Conservation (phyloP, 441 rosid species). For the Eruca vesicaria region DNA sequence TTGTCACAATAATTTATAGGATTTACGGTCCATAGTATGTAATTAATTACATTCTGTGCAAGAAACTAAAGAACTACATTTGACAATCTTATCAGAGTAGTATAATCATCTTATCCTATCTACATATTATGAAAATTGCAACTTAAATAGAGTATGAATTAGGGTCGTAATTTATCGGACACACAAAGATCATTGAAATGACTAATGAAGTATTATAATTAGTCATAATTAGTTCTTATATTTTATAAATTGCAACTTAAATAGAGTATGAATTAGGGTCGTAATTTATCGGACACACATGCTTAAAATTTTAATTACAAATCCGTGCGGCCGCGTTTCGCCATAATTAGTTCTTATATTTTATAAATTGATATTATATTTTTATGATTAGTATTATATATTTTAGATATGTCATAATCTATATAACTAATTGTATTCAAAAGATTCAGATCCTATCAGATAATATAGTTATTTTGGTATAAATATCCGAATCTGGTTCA, state of each 20-base stretch:
- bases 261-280: background rate
- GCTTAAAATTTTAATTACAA: too few species aligned
- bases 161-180: background rate
- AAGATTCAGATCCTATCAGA: too few species aligned
- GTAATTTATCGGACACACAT: background rate
- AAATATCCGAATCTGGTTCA: too few species aligned
- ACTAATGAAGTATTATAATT: too few species aligned
- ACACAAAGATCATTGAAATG: constrained; percentile 1
- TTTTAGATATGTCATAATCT: too few species aligned
- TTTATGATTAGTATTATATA: too few species aligned
- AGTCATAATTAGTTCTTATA: too few species aligned
- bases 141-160: background rate
- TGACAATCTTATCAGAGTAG: background rate
- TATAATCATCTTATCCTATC: background rate
- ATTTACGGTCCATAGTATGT: background rate
- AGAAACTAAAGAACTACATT: background rate
- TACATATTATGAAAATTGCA: background rate
- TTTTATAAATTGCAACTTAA: background rate
- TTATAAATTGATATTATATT: too few species aligned
- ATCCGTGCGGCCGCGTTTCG: too few species aligned
- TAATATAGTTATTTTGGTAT: too few species aligned
- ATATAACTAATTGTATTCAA: too few species aligned
- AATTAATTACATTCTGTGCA: background rate
- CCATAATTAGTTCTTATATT: too few species aligned
- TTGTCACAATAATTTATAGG: background rate